Evolutionary conservation across 768 basidiomycete species (phyloP), one percentile per base, ranked within the genome.

Genomic region (Boletus sp.): DNA sequence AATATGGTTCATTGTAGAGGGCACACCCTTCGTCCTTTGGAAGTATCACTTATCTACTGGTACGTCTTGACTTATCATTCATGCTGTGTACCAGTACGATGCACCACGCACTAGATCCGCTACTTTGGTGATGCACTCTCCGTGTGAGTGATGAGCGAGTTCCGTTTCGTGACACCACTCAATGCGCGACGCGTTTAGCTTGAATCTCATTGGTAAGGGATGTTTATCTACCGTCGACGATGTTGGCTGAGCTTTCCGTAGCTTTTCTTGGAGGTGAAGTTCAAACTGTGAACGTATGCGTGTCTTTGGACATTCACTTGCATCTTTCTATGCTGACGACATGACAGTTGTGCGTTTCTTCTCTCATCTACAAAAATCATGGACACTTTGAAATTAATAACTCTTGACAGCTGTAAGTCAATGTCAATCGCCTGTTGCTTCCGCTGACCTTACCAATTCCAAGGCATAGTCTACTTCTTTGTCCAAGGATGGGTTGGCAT

Each of bases 41-140:
- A 7, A 47, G 46, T 32, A 47, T 47, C 17, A 47, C n/a, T 10
- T 47, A 47, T 12, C 30, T 47, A 17, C 36, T 65, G 17, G 66
- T 68, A 55, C 18, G 7, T 28, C n/a, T 9, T 6, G 7, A 12
- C 2, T 47, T 41, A 28, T 12, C 11, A 18, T 28, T 17, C 2
- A 14, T n/a, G 9, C 8, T 11, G 30, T 18, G 4, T 18, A 29
- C 14, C 46, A 6, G 46, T 17, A 29, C 5, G 7, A 32, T 32
- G 30, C 3, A 5, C 5, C 20, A 37, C 30, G 6, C 14, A 7
- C 29, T 24, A 68, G 66, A 68, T 67, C n/a, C 67, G 67, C 7
- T 67, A 66, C n/a, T 42, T 68, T 1, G 66, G 66, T n/a, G 52
- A 68, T 40, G 50, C 33, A 7, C 17, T 68, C 29, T 53, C 47